Conservation (phyloP, 73 alveolate species). For the Stentor roeselii region DNA sequence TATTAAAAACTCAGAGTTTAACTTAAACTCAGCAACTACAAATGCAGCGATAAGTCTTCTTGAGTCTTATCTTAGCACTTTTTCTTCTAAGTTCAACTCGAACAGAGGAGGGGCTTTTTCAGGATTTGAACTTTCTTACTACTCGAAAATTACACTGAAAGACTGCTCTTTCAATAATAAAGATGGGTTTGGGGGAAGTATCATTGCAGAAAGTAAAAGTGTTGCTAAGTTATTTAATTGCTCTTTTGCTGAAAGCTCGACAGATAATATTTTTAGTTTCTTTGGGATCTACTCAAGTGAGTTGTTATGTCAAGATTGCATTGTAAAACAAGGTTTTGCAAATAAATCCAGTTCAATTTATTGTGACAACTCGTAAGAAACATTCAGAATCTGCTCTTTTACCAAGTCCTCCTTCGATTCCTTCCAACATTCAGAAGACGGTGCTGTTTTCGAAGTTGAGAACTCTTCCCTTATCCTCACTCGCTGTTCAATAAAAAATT, state of each 20-base stretch:
- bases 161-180: neutral
- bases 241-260: neutral
- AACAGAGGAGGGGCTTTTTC: neutral
- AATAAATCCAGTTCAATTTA: neutral
- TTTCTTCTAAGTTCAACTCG: neutral
- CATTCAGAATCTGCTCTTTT: neutral
- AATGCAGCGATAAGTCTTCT: neutral
- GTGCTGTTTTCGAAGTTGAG: neutral
- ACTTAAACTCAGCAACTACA: neutral
- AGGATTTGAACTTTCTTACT: neutral
- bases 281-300: neutral
- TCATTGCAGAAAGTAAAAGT: neutral
- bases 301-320: neutral
- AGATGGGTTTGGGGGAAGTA: neutral
- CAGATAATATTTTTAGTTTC: neutral
- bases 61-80: neutral
- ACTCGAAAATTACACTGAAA: neutral
- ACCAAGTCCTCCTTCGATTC: too few relatives aligned
- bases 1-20: neutral
- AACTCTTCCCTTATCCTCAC: neutral
- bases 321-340: neutral
- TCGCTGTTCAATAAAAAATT: neutral
- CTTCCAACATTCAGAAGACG: neutral
- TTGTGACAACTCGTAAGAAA: neutral
- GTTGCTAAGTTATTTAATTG: neutral